These are phyloP conservation scores for Fusarium oxysporum DNA, from an alignment of 2,329 filamentous ascomycete species.

Conservation along the genomic window DNA sequence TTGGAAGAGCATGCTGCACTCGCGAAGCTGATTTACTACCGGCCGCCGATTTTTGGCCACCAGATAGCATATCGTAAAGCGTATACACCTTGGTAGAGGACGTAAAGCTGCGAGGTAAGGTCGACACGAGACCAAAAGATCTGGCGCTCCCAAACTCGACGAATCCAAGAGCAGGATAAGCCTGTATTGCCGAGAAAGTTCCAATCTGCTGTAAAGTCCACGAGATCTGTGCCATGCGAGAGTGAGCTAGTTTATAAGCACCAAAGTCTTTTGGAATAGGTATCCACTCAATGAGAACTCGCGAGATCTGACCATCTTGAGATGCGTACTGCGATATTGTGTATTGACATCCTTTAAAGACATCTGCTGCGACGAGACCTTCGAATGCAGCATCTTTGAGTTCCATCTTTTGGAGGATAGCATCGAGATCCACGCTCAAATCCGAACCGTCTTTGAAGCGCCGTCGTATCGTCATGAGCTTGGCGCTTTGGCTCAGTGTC, in stretches of 20 bases:
- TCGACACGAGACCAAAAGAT: not conserved
- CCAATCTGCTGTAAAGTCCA: not conserved
- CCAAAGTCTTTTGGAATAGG: not conserved
- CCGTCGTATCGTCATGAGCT: not conserved
- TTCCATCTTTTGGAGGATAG: not conserved
- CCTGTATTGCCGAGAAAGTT: not conserved
- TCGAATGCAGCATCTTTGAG: not conserved
- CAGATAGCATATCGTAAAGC: not conserved
- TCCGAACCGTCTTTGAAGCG: not conserved
- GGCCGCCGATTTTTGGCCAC: not conserved
- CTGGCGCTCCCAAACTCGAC: not conserved
- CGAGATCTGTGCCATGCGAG: not conserved
- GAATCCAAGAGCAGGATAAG: not conserved
- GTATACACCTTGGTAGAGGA: not conserved
- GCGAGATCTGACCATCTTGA: accelerated
- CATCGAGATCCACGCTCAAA: accelerated
- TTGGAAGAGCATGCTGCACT: not conserved
- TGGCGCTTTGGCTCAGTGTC: not conserved
- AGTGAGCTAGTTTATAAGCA: not conserved
- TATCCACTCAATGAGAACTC: not conserved
- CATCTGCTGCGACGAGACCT: accelerated
- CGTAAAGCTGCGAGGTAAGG: accelerated
- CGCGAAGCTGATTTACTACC: not conserved
- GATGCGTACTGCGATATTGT: not conserved
- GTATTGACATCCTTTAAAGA: not conserved